These are phyloP conservation scores for Metarhizium humberi DNA, from an alignment of 2,329 filamentous ascomycete genomes.

Conservation along the genomic window DNA sequence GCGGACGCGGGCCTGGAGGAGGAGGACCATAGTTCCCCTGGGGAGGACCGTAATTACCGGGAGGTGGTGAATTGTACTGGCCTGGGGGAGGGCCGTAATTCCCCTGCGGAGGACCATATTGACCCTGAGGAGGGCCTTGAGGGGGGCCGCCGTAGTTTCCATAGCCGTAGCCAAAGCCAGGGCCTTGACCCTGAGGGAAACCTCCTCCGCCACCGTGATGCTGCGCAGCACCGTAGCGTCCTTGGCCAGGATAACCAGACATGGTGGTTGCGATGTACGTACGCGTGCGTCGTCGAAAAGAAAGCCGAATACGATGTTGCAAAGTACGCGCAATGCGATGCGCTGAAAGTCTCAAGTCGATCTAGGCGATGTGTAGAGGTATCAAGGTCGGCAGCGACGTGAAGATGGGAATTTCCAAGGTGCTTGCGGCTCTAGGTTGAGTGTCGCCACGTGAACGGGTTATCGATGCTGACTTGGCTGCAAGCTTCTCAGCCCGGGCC, in stretches of 20 bases:
- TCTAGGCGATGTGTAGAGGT: not conserved
- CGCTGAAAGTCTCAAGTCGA: not conserved
- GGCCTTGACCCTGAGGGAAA: conserved; percentile 12
- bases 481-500: too few species aligned
- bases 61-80: conserved; percentile 14
- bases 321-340: not conserved
- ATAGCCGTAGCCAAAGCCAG: conserved; percentile 21
- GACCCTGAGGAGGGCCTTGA: conserved; percentile 9
- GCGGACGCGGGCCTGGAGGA: conserved; percentile 12
- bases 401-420: not conserved
- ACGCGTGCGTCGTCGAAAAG: not conserved
- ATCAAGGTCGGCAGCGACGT: not conserved
- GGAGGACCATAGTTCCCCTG: conserved; percentile 13
- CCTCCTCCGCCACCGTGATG: conserved; percentile 20
- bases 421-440: not conserved
- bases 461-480: not conserved
- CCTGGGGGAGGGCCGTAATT: conserved; percentile 16
- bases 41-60: conserved; percentile 14
- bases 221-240: conserved; percentile 25
- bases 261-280: conserved; percentile 12
- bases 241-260: conserved; percentile 33
- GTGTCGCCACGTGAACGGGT: not conserved
- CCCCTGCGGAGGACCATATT: conserved; percentile 6
- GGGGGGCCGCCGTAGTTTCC: conserved; percentile 16
- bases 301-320: not conserved